Conservation (phyloP, 1,139 yeast species). For the Lipomyces yarrowii region DNA sequence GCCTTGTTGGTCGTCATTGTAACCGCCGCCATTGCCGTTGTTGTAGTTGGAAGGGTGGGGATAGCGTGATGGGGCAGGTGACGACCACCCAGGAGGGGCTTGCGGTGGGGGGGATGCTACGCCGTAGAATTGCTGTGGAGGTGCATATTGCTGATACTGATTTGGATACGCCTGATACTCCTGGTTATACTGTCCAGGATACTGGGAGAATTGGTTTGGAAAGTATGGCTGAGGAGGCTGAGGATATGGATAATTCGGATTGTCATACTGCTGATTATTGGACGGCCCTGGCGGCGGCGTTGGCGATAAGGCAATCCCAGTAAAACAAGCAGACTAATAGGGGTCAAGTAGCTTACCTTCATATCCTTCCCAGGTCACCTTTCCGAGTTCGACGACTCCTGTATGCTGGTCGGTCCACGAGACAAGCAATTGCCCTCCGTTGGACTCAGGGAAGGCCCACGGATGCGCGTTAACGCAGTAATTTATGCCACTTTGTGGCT, state of each 20-base stretch:
- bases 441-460: constrained; percentile 30
- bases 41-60: not conserved
- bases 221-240: not conserved
- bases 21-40: constrained; percentile 4
- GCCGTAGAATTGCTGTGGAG: not conserved
- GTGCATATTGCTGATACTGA: constrained; percentile 2
- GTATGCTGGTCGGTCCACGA: constrained; percentile 31
- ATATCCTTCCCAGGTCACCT: constrained; percentile 30
- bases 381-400: constrained; percentile 25
- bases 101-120: not conserved
- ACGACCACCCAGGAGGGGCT: not conserved
- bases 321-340: not conserved
- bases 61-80: not conserved
- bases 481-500: constrained; percentile 23
- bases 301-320: not conserved
- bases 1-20: not conserved
- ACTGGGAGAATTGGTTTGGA: not conserved
- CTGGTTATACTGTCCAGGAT: not conserved
- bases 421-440: constrained; percentile 27
- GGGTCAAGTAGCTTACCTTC: constrained; percentile 1
- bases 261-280: not conserved
- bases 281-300: not conserved
- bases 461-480: constrained; percentile 32
- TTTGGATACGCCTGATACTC: not conserved
- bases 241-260: not conserved